phyloP scores from a whole-genome alignment of 2,329 filamentous ascomycete genomes.

The Ceratocystis colombiana region DNA sequence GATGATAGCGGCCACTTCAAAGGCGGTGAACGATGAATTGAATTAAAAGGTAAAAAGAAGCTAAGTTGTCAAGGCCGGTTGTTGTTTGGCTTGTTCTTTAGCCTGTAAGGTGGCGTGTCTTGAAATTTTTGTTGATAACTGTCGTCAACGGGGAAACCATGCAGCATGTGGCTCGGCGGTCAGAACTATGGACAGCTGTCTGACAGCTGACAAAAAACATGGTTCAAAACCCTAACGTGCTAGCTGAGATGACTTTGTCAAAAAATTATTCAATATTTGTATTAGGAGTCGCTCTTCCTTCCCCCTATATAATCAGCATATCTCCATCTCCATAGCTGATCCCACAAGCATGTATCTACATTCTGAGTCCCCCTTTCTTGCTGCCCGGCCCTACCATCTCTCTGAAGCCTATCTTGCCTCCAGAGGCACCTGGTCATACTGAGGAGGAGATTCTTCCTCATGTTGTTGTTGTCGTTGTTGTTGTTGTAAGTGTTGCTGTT shows the following conservation, averaged over 20 bases:
- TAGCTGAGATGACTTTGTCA: too few relatives aligned
- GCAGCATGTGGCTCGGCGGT: too few relatives aligned
- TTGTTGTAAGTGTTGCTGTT: not conserved
- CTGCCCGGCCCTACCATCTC: not conserved
- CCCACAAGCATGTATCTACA: too few relatives aligned
- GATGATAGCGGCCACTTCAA: too few relatives aligned
- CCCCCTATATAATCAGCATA: too few relatives aligned
- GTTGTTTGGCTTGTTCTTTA: not conserved
- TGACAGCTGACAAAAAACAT: too few relatives aligned
- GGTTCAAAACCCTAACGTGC: too few relatives aligned
- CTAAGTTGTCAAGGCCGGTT: not conserved
- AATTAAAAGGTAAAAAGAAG: not conserved
- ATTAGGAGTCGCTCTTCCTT: too few relatives aligned
- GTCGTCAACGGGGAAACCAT: constrained; percentile 4
- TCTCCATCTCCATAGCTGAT: too few relatives aligned
- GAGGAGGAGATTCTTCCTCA: not conserved
- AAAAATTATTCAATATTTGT: too few relatives aligned
- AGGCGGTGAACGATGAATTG: not conserved
- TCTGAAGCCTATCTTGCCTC: not conserved
- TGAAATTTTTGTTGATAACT: not conserved
- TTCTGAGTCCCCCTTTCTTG: not conserved
- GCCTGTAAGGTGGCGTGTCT: not conserved
- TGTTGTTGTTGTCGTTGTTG: not conserved
- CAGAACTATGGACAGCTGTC: too few relatives aligned
- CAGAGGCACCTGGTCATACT: constrained; percentile 4